phyloP scores from a whole-genome alignment of 257 asterid genomes.

The Solanum phureja region DNA sequence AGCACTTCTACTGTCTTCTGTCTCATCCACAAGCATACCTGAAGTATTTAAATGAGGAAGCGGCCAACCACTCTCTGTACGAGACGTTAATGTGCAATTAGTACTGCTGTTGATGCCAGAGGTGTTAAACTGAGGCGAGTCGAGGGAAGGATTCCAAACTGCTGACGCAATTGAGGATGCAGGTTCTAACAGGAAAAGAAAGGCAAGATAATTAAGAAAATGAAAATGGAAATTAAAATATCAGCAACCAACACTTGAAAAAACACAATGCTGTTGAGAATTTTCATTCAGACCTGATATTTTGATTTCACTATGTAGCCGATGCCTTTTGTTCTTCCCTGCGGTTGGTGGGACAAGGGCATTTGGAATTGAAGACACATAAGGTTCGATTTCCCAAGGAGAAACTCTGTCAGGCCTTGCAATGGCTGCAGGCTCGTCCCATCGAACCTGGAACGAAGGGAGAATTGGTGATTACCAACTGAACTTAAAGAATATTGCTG shows the following conservation, averaged over 20 bases:
- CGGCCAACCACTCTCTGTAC: slow-evolving; percentile 6
- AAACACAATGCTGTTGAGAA: not conserved
- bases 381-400: slow-evolving; percentile 82
- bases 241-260: not conserved
- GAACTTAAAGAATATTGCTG: not conserved
- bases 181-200: slow-evolving; percentile 21
- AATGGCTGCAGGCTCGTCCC: slow-evolving; percentile 72
- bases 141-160: slow-evolving; percentile 43
- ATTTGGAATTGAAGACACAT: slow-evolving; percentile 39
- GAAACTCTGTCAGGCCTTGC: slow-evolving; percentile 65
- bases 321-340: slow-evolving; percentile 45
- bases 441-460: slow-evolving; percentile 45
- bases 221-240: not conserved
- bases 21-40: slow-evolving; percentile 34
- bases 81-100: slow-evolving; percentile 2
- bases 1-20: slow-evolving; percentile 40
- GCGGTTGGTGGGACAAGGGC: slow-evolving; percentile 23
- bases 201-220: not conserved
- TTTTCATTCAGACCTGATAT: slow-evolving; percentile 30
- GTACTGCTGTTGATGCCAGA: slow-evolving; percentile 12
- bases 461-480: not conserved
- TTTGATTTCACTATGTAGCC: slow-evolving; percentile 32
- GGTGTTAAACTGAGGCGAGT: slow-evolving; percentile 21
- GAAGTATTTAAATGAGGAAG: slow-evolving; percentile 17
- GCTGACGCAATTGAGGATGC: slow-evolving; percentile 36